A percentile compares a stretch with the other conserved stretches of the same genome.
Evolutionary conservation across 768 basidiomycete species (phyloP).

Genomic region (Psilocybe azurescens): DNA sequence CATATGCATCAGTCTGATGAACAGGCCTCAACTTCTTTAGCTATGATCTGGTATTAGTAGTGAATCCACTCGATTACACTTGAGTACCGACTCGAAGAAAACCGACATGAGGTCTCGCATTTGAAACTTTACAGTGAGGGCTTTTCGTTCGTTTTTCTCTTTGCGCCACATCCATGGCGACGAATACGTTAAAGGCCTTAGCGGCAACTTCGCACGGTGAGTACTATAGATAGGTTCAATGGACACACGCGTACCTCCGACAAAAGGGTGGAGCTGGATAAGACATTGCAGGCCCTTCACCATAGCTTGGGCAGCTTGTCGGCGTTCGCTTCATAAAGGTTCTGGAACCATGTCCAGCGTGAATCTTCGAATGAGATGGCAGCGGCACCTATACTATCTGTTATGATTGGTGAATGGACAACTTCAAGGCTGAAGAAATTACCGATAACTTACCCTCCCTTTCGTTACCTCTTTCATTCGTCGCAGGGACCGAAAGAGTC

Average conservation of each 20-base stretch:
- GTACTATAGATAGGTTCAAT: background rate
- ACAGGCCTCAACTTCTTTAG: slow-evolving; percentile 46
- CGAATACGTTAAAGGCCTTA: slow-evolving; percentile 52
- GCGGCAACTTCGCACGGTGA: slow-evolving; percentile 41
- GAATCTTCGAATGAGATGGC: background rate
- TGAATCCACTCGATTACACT: background rate
- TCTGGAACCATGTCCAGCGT: background rate
- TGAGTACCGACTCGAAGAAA: slow-evolving; percentile 46
- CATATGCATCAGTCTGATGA: slow-evolving; percentile 50
- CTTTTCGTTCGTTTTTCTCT: slow-evolving; percentile 57
- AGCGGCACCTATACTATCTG: background rate
- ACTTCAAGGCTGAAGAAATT: background rate
- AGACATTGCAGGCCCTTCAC: slow-evolving; percentile 39
- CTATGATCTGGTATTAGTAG: slow-evolving; percentile 25
- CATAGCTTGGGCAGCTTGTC: slow-evolving; percentile 31
- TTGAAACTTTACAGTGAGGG: slow-evolving; percentile 47
- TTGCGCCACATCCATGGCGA: slow-evolving; percentile 51
- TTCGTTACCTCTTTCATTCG: background rate
- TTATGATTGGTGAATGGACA: background rate
- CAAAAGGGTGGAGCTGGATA: slow-evolving; percentile 41
- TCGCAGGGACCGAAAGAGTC: background rate
- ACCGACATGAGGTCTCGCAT: slow-evolving; percentile 56
- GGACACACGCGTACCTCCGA: slow-evolving; percentile 32
- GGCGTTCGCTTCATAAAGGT: slow-evolving; percentile 27
- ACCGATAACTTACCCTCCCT: background rate